Evolutionary conservation across 140 eudicot species (phyloP).

Genomic region (Bidens hawaiensis): DNA sequence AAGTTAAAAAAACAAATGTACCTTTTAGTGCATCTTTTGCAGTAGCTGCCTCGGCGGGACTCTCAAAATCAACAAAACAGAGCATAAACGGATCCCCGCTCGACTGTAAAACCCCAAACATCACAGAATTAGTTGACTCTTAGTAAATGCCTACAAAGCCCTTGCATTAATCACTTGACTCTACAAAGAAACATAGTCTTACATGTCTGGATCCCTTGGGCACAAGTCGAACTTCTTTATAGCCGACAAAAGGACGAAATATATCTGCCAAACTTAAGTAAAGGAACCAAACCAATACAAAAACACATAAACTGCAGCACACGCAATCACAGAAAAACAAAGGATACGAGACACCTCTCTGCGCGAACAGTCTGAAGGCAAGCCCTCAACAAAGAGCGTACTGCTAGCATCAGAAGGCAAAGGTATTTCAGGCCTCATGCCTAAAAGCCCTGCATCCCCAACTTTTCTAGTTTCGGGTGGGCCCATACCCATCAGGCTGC

Average conservation of each 20-base stretch:
- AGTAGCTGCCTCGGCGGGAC: conserved; percentile 94
- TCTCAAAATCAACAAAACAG: conserved; percentile 84
- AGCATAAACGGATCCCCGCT: conserved; percentile 80
- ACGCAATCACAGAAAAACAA: not conserved
- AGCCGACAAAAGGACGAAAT: conserved; percentile 90
- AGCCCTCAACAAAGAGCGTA: conserved; percentile 83
- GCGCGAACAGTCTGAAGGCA: conserved; percentile 76
- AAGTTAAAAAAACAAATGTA: conserved; percentile 22
- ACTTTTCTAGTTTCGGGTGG: conserved; percentile 26
- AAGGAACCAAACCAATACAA: conserved; percentile 40
- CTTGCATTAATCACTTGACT: not conserved
- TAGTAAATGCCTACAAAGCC: not conserved
- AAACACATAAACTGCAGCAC: not conserved
- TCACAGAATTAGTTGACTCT: not conserved
- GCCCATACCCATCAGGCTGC: conserved; percentile 49
- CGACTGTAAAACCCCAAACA: conserved; percentile 38
- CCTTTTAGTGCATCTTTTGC: conserved; percentile 94
- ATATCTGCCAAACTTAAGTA: conserved; percentile 54
- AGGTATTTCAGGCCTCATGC: conserved; percentile 56
- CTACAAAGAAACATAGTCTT: conserved; percentile 23
- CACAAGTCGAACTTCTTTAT: conserved; percentile 84
- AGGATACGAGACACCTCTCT: conserved; percentile 99
- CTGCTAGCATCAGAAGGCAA: conserved; percentile 86
- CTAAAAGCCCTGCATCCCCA: conserved; percentile 40
- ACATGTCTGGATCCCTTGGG: conserved; percentile 86